Conservation (phyloP, 768 basidiomycete species). For the Agrocybe praecox region DNA sequence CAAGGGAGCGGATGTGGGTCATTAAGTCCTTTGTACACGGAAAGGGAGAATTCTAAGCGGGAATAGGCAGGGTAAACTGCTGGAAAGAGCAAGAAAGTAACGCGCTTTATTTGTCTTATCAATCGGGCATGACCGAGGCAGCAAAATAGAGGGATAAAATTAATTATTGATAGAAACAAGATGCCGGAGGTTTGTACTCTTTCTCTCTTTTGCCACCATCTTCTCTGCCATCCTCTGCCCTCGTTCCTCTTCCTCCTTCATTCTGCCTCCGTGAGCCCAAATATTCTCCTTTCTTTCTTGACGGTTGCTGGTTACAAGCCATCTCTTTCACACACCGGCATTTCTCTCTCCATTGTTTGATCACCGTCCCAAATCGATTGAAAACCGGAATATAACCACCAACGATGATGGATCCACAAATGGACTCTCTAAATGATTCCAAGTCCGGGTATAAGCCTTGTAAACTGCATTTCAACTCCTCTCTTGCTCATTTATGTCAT, state of each 20-base stretch:
- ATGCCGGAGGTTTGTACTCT: constrained; percentile 6
- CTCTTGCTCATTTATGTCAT: not conserved
- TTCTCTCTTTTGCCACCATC: constrained; percentile 4
- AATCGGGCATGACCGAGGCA: constrained; percentile 21
- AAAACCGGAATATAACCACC: constrained; percentile 32
- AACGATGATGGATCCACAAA: constrained; percentile 38
- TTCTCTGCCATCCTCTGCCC: not conserved
- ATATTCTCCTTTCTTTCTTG: not conserved
- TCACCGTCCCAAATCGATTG: constrained; percentile 41
- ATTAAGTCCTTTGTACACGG: not conserved
- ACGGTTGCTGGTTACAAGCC: not conserved
- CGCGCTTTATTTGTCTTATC: not conserved
- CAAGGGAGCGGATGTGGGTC: constrained; percentile 11
- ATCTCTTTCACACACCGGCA: constrained; percentile 12
- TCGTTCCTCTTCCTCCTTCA: not conserved
- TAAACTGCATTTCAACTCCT: constrained; percentile 4
- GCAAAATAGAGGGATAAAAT: constrained; percentile 12
- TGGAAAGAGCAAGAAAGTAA: not conserved
- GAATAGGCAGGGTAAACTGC: not conserved
- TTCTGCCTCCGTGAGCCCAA: not conserved
- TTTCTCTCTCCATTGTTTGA: constrained; percentile 35
- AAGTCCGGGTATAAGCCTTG: constrained; percentile 30
- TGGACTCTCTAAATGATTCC: constrained; percentile 33
- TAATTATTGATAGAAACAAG: constrained; percentile 20
- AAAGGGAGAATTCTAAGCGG: not conserved